Percentiles rank a stretch among this genome's conserved stretches.
Evolutionary conservation across 2,329 filamentous ascomycete genomes (phyloP).

Genomic region (Sphaerulina vaccinii): DNA sequence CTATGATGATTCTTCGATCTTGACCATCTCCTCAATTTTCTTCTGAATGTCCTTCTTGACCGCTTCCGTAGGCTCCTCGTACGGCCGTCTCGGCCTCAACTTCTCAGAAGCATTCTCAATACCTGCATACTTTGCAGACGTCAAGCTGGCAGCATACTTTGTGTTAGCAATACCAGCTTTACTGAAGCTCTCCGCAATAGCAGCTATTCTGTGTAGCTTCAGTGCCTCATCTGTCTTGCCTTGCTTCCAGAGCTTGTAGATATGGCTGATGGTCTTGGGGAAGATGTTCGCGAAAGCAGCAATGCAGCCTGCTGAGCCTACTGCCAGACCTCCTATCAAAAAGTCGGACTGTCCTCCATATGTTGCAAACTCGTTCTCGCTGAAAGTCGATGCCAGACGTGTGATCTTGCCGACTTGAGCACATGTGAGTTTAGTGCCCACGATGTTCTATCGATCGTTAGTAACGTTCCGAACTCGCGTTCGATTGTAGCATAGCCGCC

Average conservation of each 20-base stretch:
- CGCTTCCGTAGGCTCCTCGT: conserved; percentile 49
- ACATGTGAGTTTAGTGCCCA: conserved; percentile 70
- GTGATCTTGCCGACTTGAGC: conserved; percentile 73
- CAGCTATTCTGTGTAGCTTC: conserved; percentile 57
- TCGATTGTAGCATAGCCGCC: not conserved
- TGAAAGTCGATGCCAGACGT: conserved; percentile 55
- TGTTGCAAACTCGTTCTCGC: conserved; percentile 60
- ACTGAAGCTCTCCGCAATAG: conserved; percentile 61
- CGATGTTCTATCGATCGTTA: conserved; percentile 52
- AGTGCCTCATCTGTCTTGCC: conserved; percentile 58
- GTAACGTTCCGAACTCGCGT: no score
- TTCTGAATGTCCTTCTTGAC: conserved; percentile 46
- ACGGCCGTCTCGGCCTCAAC: conserved; percentile 62
- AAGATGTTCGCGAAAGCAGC: conserved; percentile 58
- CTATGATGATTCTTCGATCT: conserved; percentile 41
- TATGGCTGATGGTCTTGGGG: conserved; percentile 52
- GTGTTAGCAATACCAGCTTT: conserved; percentile 64
- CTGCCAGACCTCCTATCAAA: conserved; percentile 56
- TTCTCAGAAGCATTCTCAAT: conserved; percentile 60
- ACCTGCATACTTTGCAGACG: conserved; percentile 58
- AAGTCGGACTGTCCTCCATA: conserved; percentile 75
- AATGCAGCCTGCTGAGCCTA: conserved; percentile 56
- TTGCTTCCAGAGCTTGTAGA: conserved; percentile 58
- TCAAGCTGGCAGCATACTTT: conserved; percentile 63
- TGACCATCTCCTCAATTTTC: conserved; percentile 44